Conservation (phyloP, 306 rosid genomes). For the Trichosanthes truncata region DNA sequence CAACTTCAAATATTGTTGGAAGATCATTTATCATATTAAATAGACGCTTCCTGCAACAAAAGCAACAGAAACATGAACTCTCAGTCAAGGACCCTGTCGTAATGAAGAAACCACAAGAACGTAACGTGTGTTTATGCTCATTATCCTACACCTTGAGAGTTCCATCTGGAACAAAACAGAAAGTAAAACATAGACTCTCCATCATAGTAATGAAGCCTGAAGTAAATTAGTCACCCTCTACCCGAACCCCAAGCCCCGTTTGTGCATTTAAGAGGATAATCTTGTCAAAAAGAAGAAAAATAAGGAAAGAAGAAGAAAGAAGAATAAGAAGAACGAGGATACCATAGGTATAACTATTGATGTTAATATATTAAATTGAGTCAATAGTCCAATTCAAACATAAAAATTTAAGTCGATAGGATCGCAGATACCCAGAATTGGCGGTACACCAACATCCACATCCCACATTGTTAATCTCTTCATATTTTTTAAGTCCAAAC, state of each 20-base stretch:
- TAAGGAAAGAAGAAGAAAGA: too few relatives aligned
- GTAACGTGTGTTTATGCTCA: not conserved
- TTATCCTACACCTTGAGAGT: not conserved
- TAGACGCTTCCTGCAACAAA: constrained; percentile 59
- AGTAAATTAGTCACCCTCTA: not conserved
- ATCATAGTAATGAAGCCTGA: not conserved
- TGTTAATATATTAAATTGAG: not conserved
- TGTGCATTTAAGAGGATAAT: not conserved
- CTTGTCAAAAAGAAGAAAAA: too few relatives aligned
- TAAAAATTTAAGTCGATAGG: not conserved
- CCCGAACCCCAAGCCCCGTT: not conserved
- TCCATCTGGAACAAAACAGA: not conserved
- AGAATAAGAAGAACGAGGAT: not conserved
- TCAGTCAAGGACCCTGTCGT: not conserved
- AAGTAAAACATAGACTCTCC: not conserved
- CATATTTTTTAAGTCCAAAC: not conserved
- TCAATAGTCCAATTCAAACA: not conserved
- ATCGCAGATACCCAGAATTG: not conserved
- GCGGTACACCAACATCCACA: not conserved
- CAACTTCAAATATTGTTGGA: constrained; percentile 77
- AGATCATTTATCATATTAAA: constrained; percentile 77
- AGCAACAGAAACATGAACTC: not conserved
- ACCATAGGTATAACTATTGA: not conserved
- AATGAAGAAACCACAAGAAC: not conserved
- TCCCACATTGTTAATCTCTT: not conserved